phyloP scores from a whole-genome alignment of 2,329 filamentous ascomycete genomes.

The Lasiodiplodia citricola region DNA sequence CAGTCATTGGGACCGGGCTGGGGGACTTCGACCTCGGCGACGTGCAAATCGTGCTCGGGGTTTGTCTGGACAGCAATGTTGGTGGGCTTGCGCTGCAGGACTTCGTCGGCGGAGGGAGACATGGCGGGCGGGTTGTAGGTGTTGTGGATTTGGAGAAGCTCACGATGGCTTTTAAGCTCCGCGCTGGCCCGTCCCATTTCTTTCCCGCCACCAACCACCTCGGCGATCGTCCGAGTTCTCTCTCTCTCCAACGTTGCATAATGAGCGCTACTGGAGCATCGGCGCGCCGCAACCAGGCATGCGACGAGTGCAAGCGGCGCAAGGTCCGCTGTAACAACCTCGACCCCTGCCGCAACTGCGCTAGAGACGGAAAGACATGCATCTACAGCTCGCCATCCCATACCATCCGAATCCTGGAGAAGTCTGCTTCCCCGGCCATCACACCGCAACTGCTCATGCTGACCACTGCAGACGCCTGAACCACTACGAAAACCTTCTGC shows the following conservation, averaged over 20 bases:
- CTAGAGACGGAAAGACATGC: neutral
- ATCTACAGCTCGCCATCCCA: slow-evolving; percentile 6
- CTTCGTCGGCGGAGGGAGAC: slow-evolving; percentile 27
- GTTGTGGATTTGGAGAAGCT: neutral
- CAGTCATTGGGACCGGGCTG: slow-evolving; percentile 61
- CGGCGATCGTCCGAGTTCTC: neutral
- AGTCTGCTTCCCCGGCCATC: neutral
- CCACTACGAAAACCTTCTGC: neutral
- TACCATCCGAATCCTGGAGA: neutral
- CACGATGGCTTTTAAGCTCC: neutral
- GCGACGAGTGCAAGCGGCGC: slow-evolving; percentile 14
- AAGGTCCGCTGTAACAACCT: slow-evolving; percentile 8
- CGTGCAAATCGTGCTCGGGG: slow-evolving; percentile 37
- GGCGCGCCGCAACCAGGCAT: neutral
- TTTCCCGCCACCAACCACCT: neutral
- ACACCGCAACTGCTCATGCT: neutral
- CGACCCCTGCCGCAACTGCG: slow-evolving; percentile 7
- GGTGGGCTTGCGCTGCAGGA: slow-evolving; percentile 35
- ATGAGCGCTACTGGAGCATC: neutral
- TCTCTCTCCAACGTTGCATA: neutral
- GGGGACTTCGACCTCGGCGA: slow-evolving; percentile 42
- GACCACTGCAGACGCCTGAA: neutral
- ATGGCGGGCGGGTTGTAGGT: neutral
- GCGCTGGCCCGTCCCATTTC: neutral
- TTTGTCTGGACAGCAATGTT: slow-evolving; percentile 41